Conservation (phyloP, 179 eudicot genomes). For the Beta macrorhiza region DNA sequence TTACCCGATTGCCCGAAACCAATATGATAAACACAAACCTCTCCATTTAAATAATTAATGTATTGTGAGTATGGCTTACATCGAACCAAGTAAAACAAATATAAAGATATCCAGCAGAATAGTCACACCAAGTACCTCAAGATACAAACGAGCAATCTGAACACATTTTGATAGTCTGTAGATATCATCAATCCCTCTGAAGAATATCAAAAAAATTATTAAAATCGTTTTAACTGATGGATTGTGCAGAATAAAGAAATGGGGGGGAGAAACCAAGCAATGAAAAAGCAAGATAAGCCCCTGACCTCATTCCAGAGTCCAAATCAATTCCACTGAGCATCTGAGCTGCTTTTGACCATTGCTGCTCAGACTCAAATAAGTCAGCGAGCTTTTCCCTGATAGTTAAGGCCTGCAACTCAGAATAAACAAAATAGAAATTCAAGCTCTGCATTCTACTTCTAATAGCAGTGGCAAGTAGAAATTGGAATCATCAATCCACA, state of each 20-base stretch:
- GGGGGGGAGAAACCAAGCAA: not conserved
- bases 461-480: not conserved
- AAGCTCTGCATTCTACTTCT: not conserved
- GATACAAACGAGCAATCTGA: conserved; percentile 92
- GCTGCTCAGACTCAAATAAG: conserved; percentile 83
- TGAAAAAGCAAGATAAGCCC: not conserved
- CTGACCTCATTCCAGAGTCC: conserved; percentile 93
- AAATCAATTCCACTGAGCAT: conserved; percentile 99
- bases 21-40: not conserved
- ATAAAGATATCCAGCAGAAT: not conserved
- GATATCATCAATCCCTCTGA: conserved; percentile 87
- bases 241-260: not conserved
- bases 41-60: not conserved
- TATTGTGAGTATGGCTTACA: not conserved
- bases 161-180: conserved; percentile 93
- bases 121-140: conserved; percentile 62
- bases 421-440: not conserved
- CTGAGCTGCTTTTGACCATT: conserved; percentile 97
- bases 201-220: conserved; percentile 6
- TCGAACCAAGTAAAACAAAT: not conserved
- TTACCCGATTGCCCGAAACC: not conserved
- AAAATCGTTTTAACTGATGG: not conserved
- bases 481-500: not conserved
- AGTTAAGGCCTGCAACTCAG: conserved; percentile 57
- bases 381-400: conserved; percentile 95